Evolutionary conservation across 331 rosid species (phyloP), one percentile per base, ranked within the genome.

Genomic region (Acacia concinna): DNA sequence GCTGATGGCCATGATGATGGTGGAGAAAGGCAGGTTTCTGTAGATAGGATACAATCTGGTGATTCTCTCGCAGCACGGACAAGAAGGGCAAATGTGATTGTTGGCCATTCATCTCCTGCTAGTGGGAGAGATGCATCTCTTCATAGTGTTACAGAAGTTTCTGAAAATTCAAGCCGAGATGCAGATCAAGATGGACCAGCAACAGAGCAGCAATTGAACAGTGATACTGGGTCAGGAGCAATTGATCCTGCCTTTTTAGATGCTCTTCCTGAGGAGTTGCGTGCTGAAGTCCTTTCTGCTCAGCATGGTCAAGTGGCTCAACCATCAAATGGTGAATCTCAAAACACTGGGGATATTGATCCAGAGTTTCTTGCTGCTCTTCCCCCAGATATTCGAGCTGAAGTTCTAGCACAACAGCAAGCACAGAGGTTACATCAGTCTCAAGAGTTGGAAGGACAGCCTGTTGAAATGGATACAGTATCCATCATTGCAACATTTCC

Each of bases 291-390:
- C 75, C 98, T 96, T 83, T 96, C 99, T 8, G 95, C 94, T 38
- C 97, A 91, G 83, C 97, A 89, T 76, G 95, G 92, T 87, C 99
- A 93, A 89, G 99, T 84, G 60, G 88, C 91, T 77, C 91, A 89
- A 51, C 92, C 95, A 46, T 82, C 97, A 17, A 91, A 81, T 84
- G 81, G 68, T 56, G 99, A 89, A 76, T 84, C 94, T 68, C 97
- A 89, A 71, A 96, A 86, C 80, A 83, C 89, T 41, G 94, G 88
- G 40, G 99, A 96, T 85, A 96, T 96, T 83, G 99, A 96, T 87
- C 99, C 99, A 23, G 99, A 96, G 80, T 96, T 96, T 87, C 97
- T 96, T 70, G 97, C 99, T 49, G 99, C 99, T 83, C 99, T 96
- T 85, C 99, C 99, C 18, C 90, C 94, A 4, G 99, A 96, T 80